Conservation (phyloP, 139 green algal species). For the Chlorella sp. region DNA sequence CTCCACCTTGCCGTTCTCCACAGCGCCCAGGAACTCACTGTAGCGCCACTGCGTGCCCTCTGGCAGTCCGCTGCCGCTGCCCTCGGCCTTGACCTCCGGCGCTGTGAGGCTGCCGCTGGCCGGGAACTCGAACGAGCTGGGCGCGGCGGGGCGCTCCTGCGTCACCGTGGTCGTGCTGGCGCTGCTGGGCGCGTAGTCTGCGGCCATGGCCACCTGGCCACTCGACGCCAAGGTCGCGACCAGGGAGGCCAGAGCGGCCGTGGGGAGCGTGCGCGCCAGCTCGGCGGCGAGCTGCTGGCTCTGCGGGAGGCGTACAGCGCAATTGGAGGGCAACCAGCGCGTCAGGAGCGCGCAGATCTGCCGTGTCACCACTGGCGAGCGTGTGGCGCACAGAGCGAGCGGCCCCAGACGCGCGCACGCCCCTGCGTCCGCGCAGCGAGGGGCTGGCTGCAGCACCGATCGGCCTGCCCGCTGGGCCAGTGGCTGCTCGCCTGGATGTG, state of each 20-base stretch:
- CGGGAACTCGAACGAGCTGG: conserved; percentile 18
- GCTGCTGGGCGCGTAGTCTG: conserved; percentile 42
- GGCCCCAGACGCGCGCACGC: too few species aligned
- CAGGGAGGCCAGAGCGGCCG: conserved; percentile 53
- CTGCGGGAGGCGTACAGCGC: too few species aligned
- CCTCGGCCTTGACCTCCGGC: conserved; percentile 35
- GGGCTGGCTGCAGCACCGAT: too few species aligned
- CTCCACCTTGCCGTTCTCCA: conserved; percentile 93
- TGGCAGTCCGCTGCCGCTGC: conserved; percentile 55
- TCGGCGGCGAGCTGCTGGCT: conserved; percentile 20
- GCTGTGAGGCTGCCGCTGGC: conserved; percentile 19
- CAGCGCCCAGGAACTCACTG: conserved; percentile 93
- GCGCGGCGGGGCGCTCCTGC: not conserved
- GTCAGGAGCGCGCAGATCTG: too few species aligned
- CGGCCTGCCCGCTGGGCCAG: too few species aligned
- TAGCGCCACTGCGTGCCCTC: conserved; percentile 98
- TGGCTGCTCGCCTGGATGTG: too few species aligned
- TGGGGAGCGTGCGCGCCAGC: conserved; percentile 41
- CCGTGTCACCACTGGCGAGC: too few species aligned
- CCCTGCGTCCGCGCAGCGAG: too few species aligned
- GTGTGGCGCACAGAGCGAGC: too few species aligned
- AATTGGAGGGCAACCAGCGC: too few species aligned
- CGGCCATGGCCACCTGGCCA: conserved; percentile 32
- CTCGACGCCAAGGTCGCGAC: conserved; percentile 33
- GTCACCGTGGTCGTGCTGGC: conserved; percentile 25